Percentiles rank a stretch among this genome's conserved stretches.
Conservation (phyloP, 1,284 basidiomycete species). For the Cystobasidium pallidum region DNA sequence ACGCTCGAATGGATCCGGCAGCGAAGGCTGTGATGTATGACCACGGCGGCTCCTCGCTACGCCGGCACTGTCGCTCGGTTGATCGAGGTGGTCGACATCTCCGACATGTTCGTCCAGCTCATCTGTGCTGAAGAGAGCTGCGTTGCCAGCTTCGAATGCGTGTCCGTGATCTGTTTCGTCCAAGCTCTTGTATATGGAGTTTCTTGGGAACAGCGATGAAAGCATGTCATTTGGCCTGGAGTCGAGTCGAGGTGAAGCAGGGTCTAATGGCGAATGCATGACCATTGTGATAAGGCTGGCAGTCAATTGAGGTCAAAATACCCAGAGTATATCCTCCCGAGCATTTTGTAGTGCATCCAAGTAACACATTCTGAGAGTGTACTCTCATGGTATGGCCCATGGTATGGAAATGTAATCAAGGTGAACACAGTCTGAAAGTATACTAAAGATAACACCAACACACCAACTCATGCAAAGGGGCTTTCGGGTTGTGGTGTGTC, state of each 20-base stretch:
- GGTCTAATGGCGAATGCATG: neutral
- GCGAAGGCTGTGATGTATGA: slow-evolving; percentile 10
- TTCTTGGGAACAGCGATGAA: slow-evolving; percentile 40
- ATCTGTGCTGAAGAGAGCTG: slow-evolving; percentile 9
- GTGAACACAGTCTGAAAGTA: too few species aligned
- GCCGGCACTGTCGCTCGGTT: neutral
- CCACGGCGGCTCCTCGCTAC: neutral
- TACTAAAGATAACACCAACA: too few species aligned
- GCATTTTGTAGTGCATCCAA: too few species aligned
- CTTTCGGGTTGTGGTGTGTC: too few species aligned
- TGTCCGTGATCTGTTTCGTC: slow-evolving; percentile 14
- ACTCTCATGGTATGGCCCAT: too few species aligned
- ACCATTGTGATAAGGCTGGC: too few species aligned
- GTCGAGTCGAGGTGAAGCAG: neutral
- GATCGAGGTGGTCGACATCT: neutral
- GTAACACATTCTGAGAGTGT: too few species aligned
- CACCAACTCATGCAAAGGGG: too few species aligned
- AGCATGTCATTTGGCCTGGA: slow-evolving; percentile 25
- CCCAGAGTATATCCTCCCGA: too few species aligned
- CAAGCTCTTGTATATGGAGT: slow-evolving; percentile 34
- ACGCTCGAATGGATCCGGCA: slow-evolving; percentile 28
- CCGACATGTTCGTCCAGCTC: slow-evolving; percentile 14
- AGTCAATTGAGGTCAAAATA: too few species aligned
- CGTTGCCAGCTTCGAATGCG: slow-evolving; percentile 7
- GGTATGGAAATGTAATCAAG: too few species aligned